These are phyloP conservation scores for Trametes elegans DNA, from an alignment of 768 basidiomycete genomes.

Conservation along the genomic window DNA sequence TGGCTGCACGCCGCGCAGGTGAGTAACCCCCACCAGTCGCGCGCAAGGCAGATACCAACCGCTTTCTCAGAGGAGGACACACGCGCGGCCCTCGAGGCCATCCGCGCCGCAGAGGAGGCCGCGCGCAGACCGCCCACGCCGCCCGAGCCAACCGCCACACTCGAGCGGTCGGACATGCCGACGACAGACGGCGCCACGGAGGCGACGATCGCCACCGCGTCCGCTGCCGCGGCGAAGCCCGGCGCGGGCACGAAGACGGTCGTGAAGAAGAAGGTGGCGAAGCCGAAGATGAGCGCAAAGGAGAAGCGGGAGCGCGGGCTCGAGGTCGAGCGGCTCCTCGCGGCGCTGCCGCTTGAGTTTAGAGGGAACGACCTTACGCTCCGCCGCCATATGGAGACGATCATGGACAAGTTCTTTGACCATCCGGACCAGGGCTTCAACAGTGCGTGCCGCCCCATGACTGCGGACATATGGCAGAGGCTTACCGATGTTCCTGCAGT, in stretches of 20 bases:
- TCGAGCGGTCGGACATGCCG: constrained; percentile 31
- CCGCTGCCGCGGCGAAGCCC: constrained; percentile 39
- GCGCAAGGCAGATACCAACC: background rate
- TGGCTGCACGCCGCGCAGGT: constrained; percentile 17
- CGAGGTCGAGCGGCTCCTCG: constrained; percentile 68
- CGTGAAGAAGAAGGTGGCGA: constrained; percentile 49
- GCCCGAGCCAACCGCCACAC: constrained; percentile 23
- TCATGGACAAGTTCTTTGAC: constrained; percentile 76
- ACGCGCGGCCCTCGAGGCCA: constrained; percentile 50
- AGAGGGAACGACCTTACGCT: constrained; percentile 85
- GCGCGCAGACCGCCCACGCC: constrained; percentile 30
- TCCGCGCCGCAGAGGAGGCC: constrained; percentile 35
- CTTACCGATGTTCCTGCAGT: constrained; percentile 44
- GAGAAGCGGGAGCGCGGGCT: constrained; percentile 82
- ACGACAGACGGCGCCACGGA: constrained; percentile 35
- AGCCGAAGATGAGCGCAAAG: constrained; percentile 69
- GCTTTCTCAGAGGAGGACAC: constrained; percentile 54
- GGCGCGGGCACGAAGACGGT: constrained; percentile 32
- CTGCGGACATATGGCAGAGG: no score
- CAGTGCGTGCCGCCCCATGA: constrained; percentile 37
- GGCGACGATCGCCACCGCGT: constrained; percentile 33
- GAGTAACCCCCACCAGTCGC: background rate
- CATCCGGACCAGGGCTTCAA: constrained; percentile 58
- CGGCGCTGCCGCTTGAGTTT: constrained; percentile 84
- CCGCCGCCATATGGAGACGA: constrained; percentile 74